Conservation (phyloP, 1,139 yeast genomes). For the Arxiozyma bovina region DNA sequence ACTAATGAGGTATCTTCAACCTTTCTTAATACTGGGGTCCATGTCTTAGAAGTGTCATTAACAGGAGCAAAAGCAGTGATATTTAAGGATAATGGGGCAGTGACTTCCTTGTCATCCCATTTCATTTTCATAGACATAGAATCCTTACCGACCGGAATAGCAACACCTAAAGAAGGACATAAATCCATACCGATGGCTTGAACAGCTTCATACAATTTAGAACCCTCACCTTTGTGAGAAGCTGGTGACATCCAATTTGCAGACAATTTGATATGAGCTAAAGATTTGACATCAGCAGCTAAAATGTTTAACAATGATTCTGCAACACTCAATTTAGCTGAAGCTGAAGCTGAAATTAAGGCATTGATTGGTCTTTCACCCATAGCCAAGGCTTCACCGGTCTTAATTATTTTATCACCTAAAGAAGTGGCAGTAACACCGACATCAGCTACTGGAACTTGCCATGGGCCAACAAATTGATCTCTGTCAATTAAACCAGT, state of each 20-base stretch:
- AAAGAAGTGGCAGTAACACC: slow-evolving; percentile 92
- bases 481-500: slow-evolving; percentile 96
- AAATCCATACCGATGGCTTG: slow-evolving; percentile 91
- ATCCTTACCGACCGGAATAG: slow-evolving; percentile 98
- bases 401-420: slow-evolving; percentile 51
- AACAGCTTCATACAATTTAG: slow-evolving; percentile 91
- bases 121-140: slow-evolving; percentile 99
- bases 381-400: slow-evolving; percentile 97
- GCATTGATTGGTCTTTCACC: slow-evolving; percentile 95
- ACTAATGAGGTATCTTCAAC: slow-evolving; percentile 57
- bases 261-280: slow-evolving; percentile 73
- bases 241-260: slow-evolving; percentile 99
- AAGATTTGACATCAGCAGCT: slow-evolving; percentile 79
- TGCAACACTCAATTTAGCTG: slow-evolving; percentile 96
- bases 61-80: slow-evolving; percentile 92
- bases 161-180: slow-evolving; percentile 85
- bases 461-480: slow-evolving; percentile 99
- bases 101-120: slow-evolving; percentile 88
- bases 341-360: slow-evolving; percentile 81
- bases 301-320: slow-evolving; percentile 82
- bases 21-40: slow-evolving; percentile 78
- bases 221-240: slow-evolving; percentile 89
- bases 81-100: slow-evolving; percentile 89
- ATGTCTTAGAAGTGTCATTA: slow-evolving; percentile 71
- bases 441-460: slow-evolving; percentile 97